These are phyloP conservation scores for Cryphonectria japonica DNA, from an alignment of 2,329 filamentous ascomycete genomes.

Conservation along the genomic window DNA sequence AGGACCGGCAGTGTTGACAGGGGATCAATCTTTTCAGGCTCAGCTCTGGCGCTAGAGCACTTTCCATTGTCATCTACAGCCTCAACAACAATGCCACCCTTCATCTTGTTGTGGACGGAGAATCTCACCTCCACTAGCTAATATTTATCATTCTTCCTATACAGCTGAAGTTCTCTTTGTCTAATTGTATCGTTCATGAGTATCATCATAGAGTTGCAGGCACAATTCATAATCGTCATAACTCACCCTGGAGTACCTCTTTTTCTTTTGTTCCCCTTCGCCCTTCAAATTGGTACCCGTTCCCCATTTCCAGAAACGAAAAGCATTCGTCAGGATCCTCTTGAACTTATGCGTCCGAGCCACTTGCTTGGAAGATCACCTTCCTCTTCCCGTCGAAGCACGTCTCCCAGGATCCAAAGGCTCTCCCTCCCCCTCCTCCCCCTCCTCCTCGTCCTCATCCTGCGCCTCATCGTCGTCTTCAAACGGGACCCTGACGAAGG, in stretches of 20 bases:
- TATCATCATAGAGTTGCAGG: neutral
- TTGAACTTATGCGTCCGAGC: neutral
- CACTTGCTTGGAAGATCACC: neutral
- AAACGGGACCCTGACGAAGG: conserved; percentile 21
- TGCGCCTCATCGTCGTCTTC: conserved; percentile 23
- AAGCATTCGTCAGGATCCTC: neutral
- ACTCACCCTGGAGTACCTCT: neutral
- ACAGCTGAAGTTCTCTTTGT: neutral
- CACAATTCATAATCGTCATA: neutral
- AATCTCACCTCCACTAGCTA: too few species aligned
- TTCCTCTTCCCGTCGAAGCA: neutral
- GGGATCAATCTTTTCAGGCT: too few species aligned
- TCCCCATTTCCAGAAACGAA: neutral
- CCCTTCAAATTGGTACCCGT: neutral
- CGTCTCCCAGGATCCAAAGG: neutral
- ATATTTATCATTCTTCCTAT: neutral
- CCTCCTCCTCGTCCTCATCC: conserved; percentile 6
- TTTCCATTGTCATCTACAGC: too few species aligned
- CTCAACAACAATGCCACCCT: too few species aligned
- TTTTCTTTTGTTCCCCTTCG: neutral
- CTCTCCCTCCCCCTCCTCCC: conserved; percentile 2
- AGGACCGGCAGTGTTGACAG: too few species aligned
- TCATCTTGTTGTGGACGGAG: too few species aligned
- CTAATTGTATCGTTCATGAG: neutral
- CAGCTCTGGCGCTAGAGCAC: too few species aligned